Conservation (phyloP, 148 eudicot genomes). For the Chenopodium berlandieri region DNA sequence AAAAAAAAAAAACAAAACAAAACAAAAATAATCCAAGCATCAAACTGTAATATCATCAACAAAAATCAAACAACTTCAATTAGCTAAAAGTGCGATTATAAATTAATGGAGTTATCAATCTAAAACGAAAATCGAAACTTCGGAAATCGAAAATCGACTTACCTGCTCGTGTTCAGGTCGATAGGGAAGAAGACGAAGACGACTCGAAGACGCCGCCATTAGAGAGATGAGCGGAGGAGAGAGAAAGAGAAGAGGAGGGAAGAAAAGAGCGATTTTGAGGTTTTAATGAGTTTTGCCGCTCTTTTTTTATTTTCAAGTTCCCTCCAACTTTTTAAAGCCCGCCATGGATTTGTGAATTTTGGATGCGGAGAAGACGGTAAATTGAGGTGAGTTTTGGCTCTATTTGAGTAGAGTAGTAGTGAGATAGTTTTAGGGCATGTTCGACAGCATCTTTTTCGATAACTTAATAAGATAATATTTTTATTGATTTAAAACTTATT, state of each 20-base stretch:
- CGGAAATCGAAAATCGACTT: not conserved
- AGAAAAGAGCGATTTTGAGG: not conserved
- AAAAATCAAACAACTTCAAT: not conserved
- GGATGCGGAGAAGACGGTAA: not conserved
- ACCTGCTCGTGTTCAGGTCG: not conserved
- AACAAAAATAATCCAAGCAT: not conserved
- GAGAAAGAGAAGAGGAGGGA: not conserved
- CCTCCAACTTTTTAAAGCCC: not conserved
- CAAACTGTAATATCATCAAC: not conserved
- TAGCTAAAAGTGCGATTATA: not conserved
- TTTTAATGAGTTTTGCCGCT: not conserved
- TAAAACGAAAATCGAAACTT: not conserved
- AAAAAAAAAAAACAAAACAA: too few relatives aligned
- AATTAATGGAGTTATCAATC: not conserved
- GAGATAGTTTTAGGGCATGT: not conserved
- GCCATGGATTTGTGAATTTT: not conserved
- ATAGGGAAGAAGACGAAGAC: not conserved
- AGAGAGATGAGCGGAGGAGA: not conserved
- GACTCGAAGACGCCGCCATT: not conserved
- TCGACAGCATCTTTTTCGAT: not conserved
- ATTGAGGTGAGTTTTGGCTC: not conserved
- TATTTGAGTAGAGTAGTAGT: not conserved
- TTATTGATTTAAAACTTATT: too few relatives aligned
- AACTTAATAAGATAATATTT: too few relatives aligned
- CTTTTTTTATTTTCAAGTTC: not conserved